phyloP scores from a whole-genome alignment of 805 yeast species.

The Ogataea pignaliae region DNA sequence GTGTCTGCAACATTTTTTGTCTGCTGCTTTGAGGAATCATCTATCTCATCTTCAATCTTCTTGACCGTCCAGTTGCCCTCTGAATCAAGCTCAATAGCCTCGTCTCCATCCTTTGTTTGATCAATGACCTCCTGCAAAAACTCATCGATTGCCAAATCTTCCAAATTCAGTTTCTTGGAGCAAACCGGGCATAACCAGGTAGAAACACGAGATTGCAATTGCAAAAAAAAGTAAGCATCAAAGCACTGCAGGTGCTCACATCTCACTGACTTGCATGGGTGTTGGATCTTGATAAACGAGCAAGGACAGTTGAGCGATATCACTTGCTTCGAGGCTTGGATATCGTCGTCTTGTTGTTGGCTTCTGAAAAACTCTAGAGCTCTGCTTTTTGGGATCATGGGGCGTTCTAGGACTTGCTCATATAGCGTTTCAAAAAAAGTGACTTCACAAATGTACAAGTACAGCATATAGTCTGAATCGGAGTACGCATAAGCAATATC shows the following conservation, averaged over 20 bases:
- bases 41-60: conserved; percentile 13
- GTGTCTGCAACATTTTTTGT: no score
- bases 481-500: conserved; percentile 58
- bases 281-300: conserved; percentile 60
- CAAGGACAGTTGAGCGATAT: conserved; percentile 77
- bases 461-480: conserved; percentile 43
- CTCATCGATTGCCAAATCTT: conserved; percentile 69
- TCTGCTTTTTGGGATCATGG: conserved; percentile 46
- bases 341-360: conserved; percentile 58
- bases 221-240: conserved; percentile 71
- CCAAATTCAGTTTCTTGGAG: conserved; percentile 43
- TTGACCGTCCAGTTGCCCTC: conserved; percentile 70
- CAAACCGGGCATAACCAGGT: conserved; percentile 92
- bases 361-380: conserved; percentile 33
- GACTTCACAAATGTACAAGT: conserved; percentile 54
- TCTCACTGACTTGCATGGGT: conserved; percentile 64
- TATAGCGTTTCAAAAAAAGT: conserved; percentile 39
- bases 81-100: conserved; percentile 58
- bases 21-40: not conserved
- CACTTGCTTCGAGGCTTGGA: conserved; percentile 55
- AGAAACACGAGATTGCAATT: conserved; percentile 73
- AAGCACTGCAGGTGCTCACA: conserved; percentile 88
- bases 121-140: conserved; percentile 61
- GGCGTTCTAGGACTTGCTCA: conserved; percentile 36
- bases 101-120: conserved; percentile 49